Base-by-base conservation (phyloP, 108 stramenopile genomes). In the Conticribra weissflogii region DNA sequence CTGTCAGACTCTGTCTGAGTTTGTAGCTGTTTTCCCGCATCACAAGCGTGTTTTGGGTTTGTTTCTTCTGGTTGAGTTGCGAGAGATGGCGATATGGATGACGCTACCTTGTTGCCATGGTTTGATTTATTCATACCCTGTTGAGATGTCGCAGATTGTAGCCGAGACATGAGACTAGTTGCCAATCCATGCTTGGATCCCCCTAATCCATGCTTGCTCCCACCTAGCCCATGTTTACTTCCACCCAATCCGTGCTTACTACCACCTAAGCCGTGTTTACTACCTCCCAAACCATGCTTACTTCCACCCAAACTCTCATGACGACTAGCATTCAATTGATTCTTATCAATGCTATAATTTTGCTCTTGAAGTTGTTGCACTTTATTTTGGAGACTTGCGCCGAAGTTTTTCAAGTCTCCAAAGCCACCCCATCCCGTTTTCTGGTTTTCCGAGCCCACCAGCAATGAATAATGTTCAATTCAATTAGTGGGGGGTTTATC, bases 81-180 rank as follows among this genome's bases (percentile, higher is more conserved):
- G 16, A n/a, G 52, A 53, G 18, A 21, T 16, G 50, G 3, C 18
- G 12, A 41, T 41, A 41, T 12, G 5, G 36, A 12, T 41, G 36
- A 23, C 18, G 28, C 31, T 58, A 0, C 15, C 41, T 59, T 25
- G 3, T 30, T 31, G 17, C 68, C 69, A 27, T 56, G 54, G 27
- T 56, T 55, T 8, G 54, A 56, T 25, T 55, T 55, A 21, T 41
- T 59, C 48, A 70, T 49, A 34, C 59, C 59, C 5, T 5, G 36
- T 41, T 5, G 36, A 41, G 36, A 41, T 5, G 36, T 41, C 8
- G 49, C 54, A n/a, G 53, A 61, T 3, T 59, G 54, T 3, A 78
- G 28, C 71, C 69, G 51, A 44, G 69, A 71, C 58, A 78, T 70
- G 45, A 78, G 54, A 1, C 65, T 53, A 22, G 58, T 64, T 3